A percentile compares a stretch with the other conserved stretches of the same genome.
Evolutionary conservation across 441 rosid species (phyloP).

Genomic region (Codiaeum variegatum): DNA sequence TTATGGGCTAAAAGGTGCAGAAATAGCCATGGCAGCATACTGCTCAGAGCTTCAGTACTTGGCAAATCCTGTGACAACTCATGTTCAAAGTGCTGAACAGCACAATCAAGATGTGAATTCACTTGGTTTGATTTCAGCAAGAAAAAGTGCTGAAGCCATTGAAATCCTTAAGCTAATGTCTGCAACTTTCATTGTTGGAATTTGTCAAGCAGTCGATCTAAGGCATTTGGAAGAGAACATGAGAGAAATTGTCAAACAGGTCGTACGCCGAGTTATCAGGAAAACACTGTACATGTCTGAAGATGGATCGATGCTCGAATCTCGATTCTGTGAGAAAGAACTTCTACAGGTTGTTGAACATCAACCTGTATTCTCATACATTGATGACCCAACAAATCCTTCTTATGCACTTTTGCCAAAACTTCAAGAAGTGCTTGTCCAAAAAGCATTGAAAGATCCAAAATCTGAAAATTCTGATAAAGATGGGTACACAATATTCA

Average conservation of each 20-base stretch:
- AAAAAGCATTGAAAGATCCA: conserved; percentile 25
- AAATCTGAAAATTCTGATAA: conserved; percentile 18
- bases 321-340: conserved; percentile 40
- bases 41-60: conserved; percentile 38
- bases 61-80: conserved; percentile 34
- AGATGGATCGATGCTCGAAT: conserved; percentile 37
- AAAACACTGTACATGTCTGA: conserved; percentile 32
- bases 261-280: conserved; percentile 24
- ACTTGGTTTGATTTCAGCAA: conserved; percentile 31
- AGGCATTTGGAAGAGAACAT: conserved; percentile 34
- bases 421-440: conserved; percentile 32
- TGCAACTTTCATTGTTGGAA: conserved; percentile 30
- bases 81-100: conserved; percentile 37
- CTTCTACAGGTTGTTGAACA: conserved; percentile 38
- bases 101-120: conserved; percentile 39
- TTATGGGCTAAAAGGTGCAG: conserved; percentile 40
- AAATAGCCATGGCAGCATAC: conserved; percentile 37
- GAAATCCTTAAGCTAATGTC: conserved; percentile 35
- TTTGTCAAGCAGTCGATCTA: conserved; percentile 34
- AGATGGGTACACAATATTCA: conserved; percentile 28
- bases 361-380: conserved; percentile 36
- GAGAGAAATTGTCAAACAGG: conserved; percentile 23
- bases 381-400: conserved; percentile 41
- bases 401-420: conserved; percentile 32
- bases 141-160: conserved; percentile 34